These are phyloP conservation scores for Chlorella sp. DNA, from an alignment of 139 green algal genomes.

Conservation along the genomic window DNA sequence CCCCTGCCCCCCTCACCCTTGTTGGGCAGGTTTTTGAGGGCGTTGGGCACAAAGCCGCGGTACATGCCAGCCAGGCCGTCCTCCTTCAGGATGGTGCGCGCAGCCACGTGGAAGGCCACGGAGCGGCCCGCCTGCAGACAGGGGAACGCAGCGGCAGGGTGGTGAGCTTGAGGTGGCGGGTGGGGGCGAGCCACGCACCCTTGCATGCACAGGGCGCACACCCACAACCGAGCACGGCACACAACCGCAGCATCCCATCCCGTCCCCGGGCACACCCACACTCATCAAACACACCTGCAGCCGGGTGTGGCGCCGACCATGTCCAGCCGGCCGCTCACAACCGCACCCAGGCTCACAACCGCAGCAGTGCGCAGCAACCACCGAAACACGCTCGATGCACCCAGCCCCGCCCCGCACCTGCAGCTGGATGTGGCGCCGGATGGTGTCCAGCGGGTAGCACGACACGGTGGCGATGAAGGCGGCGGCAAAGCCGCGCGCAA, in stretches of 20 bases:
- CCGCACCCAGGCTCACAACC: too few relatives aligned
- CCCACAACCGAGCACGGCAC: too few relatives aligned
- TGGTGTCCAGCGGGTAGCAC: constrained; percentile 85
- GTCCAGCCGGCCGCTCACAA: too few relatives aligned
- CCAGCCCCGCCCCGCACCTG: neutral
- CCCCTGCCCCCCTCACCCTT: constrained; percentile 59
- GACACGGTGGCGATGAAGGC: constrained; percentile 72
- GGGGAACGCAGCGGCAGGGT: too few relatives aligned
- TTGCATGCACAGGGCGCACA: too few relatives aligned
- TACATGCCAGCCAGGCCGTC: constrained; percentile 72
- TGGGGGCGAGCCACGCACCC: neutral
- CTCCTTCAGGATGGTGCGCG: constrained; percentile 37
- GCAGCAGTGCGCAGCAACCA: too few relatives aligned
- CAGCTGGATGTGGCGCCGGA: constrained; percentile 58
- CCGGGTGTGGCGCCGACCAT: too few relatives aligned
- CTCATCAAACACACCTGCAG: too few relatives aligned
- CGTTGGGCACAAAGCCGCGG: constrained; percentile 82
- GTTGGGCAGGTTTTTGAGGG: constrained; percentile 87
- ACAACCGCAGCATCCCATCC: too few relatives aligned
- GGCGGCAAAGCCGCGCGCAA: constrained; percentile 69
- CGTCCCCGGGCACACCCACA: too few relatives aligned
- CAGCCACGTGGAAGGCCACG: constrained; percentile 8
- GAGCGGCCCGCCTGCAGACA: neutral
- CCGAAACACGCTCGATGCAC: too few relatives aligned
- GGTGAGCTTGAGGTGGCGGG: neutral